Conservation (phyloP, 257 asterid species). For the Solanum rostratum region DNA sequence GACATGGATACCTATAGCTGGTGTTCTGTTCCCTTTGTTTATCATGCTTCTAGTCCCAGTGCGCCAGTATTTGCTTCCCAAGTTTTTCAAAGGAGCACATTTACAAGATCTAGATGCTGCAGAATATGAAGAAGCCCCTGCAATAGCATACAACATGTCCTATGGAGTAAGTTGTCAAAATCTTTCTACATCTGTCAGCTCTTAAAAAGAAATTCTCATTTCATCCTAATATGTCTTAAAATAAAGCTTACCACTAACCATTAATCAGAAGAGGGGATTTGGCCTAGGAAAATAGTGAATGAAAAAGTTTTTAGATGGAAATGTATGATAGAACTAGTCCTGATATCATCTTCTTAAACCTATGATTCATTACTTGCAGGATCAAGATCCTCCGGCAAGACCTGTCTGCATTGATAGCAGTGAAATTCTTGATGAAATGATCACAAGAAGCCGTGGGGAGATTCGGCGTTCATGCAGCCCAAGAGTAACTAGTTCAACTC, state of each 20-base stretch:
- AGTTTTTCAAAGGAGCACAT: slow-evolving; percentile 78
- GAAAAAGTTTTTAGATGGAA: background rate
- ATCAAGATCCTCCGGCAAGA: slow-evolving; percentile 33
- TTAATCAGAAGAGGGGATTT: background rate
- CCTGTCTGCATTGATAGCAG: slow-evolving; percentile 30
- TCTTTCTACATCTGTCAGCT: background rate
- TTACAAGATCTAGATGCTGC: slow-evolving; percentile 92
- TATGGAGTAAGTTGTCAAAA: slow-evolving; percentile 41
- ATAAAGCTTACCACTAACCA: background rate
- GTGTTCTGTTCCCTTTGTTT: slow-evolving; percentile 83
- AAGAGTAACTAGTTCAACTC: slow-evolving; percentile 54
- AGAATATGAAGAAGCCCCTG: slow-evolving; percentile 92
- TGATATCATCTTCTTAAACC: background rate
- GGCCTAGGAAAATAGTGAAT: background rate
- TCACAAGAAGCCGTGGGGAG: slow-evolving; percentile 92
- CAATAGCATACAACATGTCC: slow-evolving; percentile 45
- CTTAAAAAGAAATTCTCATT: background rate
- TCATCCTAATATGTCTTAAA: background rate
- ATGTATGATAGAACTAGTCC: background rate
- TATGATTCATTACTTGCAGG: slow-evolving; percentile 19
- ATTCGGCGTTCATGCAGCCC: slow-evolving; percentile 66
- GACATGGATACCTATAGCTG: slow-evolving; percentile 96
- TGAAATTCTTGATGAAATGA: slow-evolving; percentile 65
- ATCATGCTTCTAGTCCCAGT: slow-evolving; percentile 95
- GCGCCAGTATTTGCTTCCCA: slow-evolving; percentile 79